Percentiles rank a stretch among this genome's conserved stretches.
Conservation (phyloP, 1,284 basidiomycete species). For the Cryptococcus jaspeensis region DNA sequence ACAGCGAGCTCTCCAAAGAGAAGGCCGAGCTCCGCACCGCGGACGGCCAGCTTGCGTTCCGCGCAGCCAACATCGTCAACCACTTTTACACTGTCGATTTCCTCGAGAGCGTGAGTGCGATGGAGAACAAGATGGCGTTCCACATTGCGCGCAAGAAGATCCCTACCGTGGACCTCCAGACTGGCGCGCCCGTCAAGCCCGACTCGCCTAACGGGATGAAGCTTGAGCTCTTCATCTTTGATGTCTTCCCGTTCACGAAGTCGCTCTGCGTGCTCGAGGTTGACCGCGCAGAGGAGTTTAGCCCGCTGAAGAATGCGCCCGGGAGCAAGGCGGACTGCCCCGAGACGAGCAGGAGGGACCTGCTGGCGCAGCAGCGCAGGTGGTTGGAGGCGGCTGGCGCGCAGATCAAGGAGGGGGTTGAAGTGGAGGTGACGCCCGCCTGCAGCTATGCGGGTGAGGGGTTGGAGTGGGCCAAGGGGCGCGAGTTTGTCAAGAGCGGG, state of each 20-base stretch:
- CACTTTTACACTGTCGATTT: slow-evolving; percentile 95
- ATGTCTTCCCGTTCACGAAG: slow-evolving; percentile 93
- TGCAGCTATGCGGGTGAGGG: slow-evolving; percentile 92
- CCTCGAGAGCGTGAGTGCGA: slow-evolving; percentile 73
- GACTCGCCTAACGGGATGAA: slow-evolving; percentile 97
- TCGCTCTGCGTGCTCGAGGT: slow-evolving; percentile 88
- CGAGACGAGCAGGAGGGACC: slow-evolving; percentile 81
- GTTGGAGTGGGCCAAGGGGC: slow-evolving; percentile 74
- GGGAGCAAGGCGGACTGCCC: slow-evolving; percentile 92
- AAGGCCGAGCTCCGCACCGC: slow-evolving; percentile 76
- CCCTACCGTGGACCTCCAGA: slow-evolving; percentile 69
- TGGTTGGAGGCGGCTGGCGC: slow-evolving; percentile 84
- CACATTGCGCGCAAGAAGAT: slow-evolving; percentile 99
- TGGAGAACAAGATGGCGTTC: slow-evolving; percentile 88
- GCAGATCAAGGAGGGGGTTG: slow-evolving; percentile 57
- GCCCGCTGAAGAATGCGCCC: slow-evolving; percentile 95
- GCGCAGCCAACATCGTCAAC: slow-evolving; percentile 96
- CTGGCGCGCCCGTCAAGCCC: slow-evolving; percentile 71
- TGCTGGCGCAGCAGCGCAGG: slow-evolving; percentile 83
- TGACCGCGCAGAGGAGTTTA: slow-evolving; percentile 85
- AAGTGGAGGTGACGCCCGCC: slow-evolving; percentile 87
- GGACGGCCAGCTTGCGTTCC: slow-evolving; percentile 76
- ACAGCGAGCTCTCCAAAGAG: slow-evolving; percentile 88
- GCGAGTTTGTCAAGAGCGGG: slow-evolving; percentile 63
- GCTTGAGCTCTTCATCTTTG: slow-evolving; percentile 97